These are phyloP conservation scores for Parafenestella ontariensis DNA, from an alignment of 2,329 filamentous ascomycete genomes.

Conservation along the genomic window DNA sequence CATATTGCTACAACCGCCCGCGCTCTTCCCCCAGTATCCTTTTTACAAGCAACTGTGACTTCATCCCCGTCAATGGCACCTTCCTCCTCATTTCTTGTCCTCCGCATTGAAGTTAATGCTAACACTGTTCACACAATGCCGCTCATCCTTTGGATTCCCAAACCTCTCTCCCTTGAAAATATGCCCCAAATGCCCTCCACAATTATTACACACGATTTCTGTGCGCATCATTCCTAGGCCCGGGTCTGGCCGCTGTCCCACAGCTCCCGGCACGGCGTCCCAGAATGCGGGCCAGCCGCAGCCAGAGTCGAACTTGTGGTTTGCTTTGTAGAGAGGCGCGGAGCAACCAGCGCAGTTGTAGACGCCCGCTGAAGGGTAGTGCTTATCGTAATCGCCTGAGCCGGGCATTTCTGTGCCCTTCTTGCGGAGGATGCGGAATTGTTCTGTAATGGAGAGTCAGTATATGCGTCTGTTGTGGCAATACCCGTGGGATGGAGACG, in stretches of 20 bases:
- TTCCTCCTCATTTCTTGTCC: slow-evolving; percentile 62
- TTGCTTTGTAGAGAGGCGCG: slow-evolving; percentile 88
- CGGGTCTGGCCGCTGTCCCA: slow-evolving; percentile 79
- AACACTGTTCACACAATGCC: slow-evolving; percentile 95
- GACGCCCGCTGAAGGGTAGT: slow-evolving; percentile 75
- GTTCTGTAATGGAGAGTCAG: slow-evolving; percentile 65
- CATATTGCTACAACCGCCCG: slow-evolving; percentile 9
- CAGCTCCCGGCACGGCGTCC: slow-evolving; percentile 90
- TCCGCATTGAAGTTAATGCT: slow-evolving; percentile 84
- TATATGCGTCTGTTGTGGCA: background rate
- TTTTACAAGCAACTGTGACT: background rate
- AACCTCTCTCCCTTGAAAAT: slow-evolving; percentile 92
- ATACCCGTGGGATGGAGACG: slow-evolving; percentile 14
- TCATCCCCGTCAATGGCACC: slow-evolving; percentile 21
- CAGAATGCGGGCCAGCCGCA: slow-evolving; percentile 99
- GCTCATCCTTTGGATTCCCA: slow-evolving; percentile 86
- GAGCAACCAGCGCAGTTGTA: slow-evolving; percentile 89
- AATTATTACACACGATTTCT: slow-evolving; percentile 94
- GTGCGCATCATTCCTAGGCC: slow-evolving; percentile 83
- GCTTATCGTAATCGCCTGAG: slow-evolving; percentile 86
- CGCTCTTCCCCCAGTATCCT: background rate
- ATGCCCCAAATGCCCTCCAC: slow-evolving; percentile 89
- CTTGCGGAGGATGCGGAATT: slow-evolving; percentile 91
- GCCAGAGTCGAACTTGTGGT: slow-evolving; percentile 93
- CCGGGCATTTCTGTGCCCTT: slow-evolving; percentile 88